Conservation (phyloP, 352 stramenopile genomes). For the Globisporangium emineosum region DNA sequence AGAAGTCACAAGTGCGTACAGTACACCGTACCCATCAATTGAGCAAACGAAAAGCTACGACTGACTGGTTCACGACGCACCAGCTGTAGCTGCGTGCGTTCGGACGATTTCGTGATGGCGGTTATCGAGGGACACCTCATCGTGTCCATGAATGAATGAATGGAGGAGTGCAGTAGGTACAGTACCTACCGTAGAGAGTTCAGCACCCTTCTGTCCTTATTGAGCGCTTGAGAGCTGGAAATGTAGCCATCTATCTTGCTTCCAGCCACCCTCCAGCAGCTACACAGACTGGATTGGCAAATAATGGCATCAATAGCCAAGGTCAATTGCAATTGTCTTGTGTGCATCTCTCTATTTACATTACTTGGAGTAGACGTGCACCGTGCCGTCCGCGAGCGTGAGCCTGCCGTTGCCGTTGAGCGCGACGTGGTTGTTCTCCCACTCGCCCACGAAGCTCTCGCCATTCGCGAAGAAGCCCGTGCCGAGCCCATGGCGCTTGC, state of each 20-base stretch:
- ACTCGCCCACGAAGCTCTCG: conserved; percentile 71
- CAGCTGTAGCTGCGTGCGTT: neutral
- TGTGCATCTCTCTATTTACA: neutral
- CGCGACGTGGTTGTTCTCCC: conserved; percentile 82
- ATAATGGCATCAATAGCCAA: neutral
- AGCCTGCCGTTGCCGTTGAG: conserved; percentile 65
- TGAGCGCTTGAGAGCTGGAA: neutral
- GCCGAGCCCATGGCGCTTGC: conserved; percentile 69
- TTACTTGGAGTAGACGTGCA: conserved; percentile 63
- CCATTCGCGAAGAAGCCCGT: conserved; percentile 73
- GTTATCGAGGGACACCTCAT: neutral
- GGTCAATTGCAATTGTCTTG: neutral
- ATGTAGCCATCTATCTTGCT: neutral
- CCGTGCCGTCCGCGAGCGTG: conserved; percentile 67
- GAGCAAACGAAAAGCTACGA: neutral
- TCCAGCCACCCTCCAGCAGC: neutral
- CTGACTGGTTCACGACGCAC: neutral
- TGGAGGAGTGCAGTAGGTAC: neutral
- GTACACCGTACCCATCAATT: no score
- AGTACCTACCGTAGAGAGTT: neutral
- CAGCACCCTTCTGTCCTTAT: neutral
- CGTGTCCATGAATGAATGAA: no score
- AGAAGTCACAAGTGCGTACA: neutral
- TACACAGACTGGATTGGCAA: neutral
- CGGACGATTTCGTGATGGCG: neutral